Evolutionary conservation across 768 basidiomycete genomes (phyloP).

Genomic region (Crassisporium funariophilum): DNA sequence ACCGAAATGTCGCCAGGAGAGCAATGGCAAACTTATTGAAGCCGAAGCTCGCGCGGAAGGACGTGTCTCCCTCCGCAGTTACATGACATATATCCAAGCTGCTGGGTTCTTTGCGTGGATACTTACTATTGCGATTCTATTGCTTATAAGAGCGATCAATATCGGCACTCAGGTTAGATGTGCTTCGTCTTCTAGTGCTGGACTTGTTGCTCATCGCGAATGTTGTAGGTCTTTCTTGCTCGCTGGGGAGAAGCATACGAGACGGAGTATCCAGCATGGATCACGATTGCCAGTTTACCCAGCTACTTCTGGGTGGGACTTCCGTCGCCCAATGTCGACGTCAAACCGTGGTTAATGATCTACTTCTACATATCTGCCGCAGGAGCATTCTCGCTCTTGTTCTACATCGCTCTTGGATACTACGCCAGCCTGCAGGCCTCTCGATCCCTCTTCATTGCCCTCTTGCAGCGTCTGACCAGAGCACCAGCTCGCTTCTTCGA

Average conservation of each 20-base stretch:
- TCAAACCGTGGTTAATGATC: slow-evolving; percentile 66
- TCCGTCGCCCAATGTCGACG: slow-evolving; percentile 60
- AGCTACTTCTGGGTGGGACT: slow-evolving; percentile 48
- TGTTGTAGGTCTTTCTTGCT: slow-evolving; percentile 59
- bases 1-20: slow-evolving; percentile 10
- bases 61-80: slow-evolving; percentile 58
- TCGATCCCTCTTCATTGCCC: slow-evolving; percentile 55
- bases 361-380: slow-evolving; percentile 64
- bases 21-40: slow-evolving; percentile 58
- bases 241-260: slow-evolving; percentile 72
- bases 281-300: slow-evolving; percentile 17
- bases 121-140: slow-evolving; percentile 50
- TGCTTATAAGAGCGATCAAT: slow-evolving; percentile 56
- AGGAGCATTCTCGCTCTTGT: slow-evolving; percentile 53
- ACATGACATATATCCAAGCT: slow-evolving; percentile 63
- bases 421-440: slow-evolving; percentile 71
- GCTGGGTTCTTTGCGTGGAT: slow-evolving; percentile 60
- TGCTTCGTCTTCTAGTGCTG: neutral
- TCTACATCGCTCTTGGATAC: slow-evolving; percentile 64
- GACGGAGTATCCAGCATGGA: slow-evolving; percentile 24
- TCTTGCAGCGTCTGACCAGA: slow-evolving; percentile 56
- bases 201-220: neutral
- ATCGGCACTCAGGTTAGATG: slow-evolving; percentile 56
- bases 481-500: slow-evolving; percentile 76
- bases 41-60: slow-evolving; percentile 70